Evolutionary conservation across 2,329 filamentous ascomycete genomes (phyloP), one percentile per base, ranked within the genome.

Genomic region (Clarireedia sp.): DNA sequence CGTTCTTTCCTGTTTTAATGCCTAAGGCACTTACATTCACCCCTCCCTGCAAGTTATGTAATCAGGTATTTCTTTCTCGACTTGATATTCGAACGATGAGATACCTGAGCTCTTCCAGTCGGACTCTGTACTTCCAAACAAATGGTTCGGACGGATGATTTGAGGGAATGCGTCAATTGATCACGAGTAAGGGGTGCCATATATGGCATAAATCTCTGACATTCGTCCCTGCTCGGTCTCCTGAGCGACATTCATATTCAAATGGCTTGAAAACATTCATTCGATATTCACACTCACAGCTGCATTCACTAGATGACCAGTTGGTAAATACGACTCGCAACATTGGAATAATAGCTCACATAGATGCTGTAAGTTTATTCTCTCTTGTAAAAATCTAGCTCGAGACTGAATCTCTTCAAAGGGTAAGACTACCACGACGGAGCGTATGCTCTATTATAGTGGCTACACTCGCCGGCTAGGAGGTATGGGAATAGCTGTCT

Each of bases 381-480:
- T 24, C 16, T 19, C 9, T 44, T 19, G 38, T 6, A 33, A 16
- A n/a, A 36, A 43, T 17, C n/a, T n/a, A 19, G 47, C n/a, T 33
- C 14, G 26, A 21, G 8, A 26, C 55, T 64, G 2, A 63, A 23
- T n/a, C 7, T 23, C 36, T 7, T n/a, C 10, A 23, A 64, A 82
- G 79, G 94, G 94, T 8, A 99, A 99, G 77, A 99, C 94, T 1
- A 97, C 94, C 0, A 99, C 94, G 0, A 97, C 94, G 3, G 94
- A 99, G 82, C 90, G 94, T 57, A 97, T 97, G 92, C 86, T 99
- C 67, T 97, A 90, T 69, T 96, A 96, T 67, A 95, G 90, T 69
- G 92, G 94, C 48, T 85, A 91, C 59, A 95, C 91, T 9, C 80
- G 89, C 62, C 80, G 91, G 70, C 83, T 96, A 67, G 94, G 94